Percentiles rank a stretch among this genome's conserved stretches.
These are phyloP conservation scores for Cucumis melo DNA, from an alignment of 306 rosid genomes.

Conservation along the genomic window DNA sequence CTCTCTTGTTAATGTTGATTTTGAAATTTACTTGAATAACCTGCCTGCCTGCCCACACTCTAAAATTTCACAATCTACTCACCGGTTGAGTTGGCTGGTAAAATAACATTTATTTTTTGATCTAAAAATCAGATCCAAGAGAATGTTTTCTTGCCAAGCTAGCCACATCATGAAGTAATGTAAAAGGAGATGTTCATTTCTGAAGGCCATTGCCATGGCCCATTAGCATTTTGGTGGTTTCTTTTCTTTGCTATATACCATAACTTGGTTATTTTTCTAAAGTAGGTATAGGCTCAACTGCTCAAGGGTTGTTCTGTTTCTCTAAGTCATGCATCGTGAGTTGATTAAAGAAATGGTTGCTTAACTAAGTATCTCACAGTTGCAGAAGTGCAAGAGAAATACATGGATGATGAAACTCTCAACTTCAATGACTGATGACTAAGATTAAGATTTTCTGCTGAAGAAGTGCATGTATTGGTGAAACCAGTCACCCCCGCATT, in stretches of 20 bases:
- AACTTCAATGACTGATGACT: slow-evolving; percentile 21
- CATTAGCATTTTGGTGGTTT: background rate
- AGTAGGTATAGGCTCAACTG: background rate
- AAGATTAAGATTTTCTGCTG: background rate
- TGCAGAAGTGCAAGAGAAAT: slow-evolving; percentile 94
- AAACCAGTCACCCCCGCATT: background rate
- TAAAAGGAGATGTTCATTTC: background rate
- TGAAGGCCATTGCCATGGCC: background rate
- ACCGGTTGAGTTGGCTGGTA: background rate
- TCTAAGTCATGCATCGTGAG: background rate
- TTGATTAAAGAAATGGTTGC: slow-evolving; percentile 8
- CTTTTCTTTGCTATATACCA: background rate
- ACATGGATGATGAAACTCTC: slow-evolving; percentile 59
- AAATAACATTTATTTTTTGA: background rate
- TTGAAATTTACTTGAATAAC: background rate
- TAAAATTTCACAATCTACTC: background rate
- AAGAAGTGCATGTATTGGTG: background rate
- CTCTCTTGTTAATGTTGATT: background rate
- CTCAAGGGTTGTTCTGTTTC: background rate
- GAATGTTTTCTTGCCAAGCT: background rate
- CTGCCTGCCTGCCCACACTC: background rate
- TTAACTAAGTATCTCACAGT: slow-evolving; percentile 61
- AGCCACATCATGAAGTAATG: background rate
- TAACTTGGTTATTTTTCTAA: background rate
- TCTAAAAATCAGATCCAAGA: background rate